Evolutionary conservation across 345 rosid genomes (phyloP).

Genomic region (Salix udensis): DNA sequence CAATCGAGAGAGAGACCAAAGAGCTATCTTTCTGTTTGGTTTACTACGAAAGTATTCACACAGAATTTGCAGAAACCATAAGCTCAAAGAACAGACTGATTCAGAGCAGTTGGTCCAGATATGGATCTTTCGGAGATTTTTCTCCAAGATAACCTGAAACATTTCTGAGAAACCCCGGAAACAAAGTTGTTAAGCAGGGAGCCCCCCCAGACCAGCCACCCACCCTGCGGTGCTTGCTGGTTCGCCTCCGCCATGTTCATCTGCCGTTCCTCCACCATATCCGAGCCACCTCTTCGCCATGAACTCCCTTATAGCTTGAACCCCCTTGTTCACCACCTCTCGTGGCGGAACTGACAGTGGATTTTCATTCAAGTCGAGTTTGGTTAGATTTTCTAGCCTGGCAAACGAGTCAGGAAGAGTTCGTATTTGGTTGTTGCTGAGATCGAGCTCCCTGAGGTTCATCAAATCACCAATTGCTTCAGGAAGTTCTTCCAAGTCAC

Average conservation of each 20-base stretch:
- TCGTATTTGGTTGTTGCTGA: conserved; percentile 28
- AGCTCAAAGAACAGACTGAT: neutral
- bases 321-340: conserved; percentile 14
- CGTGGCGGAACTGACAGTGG: conserved; percentile 24
- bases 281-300: conserved; percentile 19
- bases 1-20: neutral
- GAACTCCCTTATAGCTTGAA: conserved; percentile 20
- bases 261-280: conserved; percentile 17
- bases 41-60: neutral
- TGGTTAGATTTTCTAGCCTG: conserved; percentile 18
- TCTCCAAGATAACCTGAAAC: conserved; percentile 19
- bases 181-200: conserved; percentile 19
- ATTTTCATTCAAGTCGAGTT: conserved; percentile 20
- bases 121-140: conserved; percentile 21
- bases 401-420: conserved; percentile 20
- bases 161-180: conserved; percentile 15
- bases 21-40: neutral
- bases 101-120: conserved; percentile 24
- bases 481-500: conserved; percentile 23
- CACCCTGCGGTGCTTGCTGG: conserved; percentile 10
- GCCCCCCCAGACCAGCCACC: conserved; percentile 26
- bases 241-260: conserved; percentile 3
- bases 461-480: conserved; percentile 19
- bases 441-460: conserved; percentile 20
- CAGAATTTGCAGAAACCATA: neutral